Conservation (phyloP, 257 asterid genomes). For the Penstemon eatonii region DNA sequence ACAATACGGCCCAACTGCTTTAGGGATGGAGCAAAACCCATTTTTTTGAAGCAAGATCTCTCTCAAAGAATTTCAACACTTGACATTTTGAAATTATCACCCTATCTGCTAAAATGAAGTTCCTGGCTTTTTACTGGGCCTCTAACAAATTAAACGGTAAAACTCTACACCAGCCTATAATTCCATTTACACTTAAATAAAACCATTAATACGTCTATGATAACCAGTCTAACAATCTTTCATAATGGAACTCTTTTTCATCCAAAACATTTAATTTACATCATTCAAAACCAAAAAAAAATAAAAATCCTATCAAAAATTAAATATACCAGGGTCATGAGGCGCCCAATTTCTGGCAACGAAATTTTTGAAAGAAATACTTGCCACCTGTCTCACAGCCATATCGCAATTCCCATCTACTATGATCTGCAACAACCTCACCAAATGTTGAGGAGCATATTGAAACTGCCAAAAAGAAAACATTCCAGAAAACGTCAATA, state of each 20-base stretch:
- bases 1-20: not conserved
- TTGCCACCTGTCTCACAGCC: conserved; percentile 94
- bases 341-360: conserved; percentile 84
- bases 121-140: not conserved
- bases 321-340: conserved; percentile 59
- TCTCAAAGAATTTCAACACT: too few relatives aligned
- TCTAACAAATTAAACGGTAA: too few relatives aligned
- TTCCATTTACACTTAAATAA: too few relatives aligned
- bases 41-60: too few relatives aligned
- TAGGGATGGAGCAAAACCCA: too few relatives aligned
- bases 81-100: not conserved
- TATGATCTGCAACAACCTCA: conserved; percentile 91
- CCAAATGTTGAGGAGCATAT: conserved; percentile 85
- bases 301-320: not conserved
- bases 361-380: conserved; percentile 90
- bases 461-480: conserved; percentile 58
- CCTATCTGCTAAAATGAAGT: too few relatives aligned
- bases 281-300: not conserved
- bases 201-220: too few relatives aligned
- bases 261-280: too few relatives aligned
- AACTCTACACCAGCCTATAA: too few relatives aligned
- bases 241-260: too few relatives aligned
- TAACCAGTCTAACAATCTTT: too few relatives aligned
- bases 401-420: conserved; percentile 73
- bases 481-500: not conserved